phyloP scores from a whole-genome alignment of 257 asterid species.

The Anisodus tanguticus region DNA sequence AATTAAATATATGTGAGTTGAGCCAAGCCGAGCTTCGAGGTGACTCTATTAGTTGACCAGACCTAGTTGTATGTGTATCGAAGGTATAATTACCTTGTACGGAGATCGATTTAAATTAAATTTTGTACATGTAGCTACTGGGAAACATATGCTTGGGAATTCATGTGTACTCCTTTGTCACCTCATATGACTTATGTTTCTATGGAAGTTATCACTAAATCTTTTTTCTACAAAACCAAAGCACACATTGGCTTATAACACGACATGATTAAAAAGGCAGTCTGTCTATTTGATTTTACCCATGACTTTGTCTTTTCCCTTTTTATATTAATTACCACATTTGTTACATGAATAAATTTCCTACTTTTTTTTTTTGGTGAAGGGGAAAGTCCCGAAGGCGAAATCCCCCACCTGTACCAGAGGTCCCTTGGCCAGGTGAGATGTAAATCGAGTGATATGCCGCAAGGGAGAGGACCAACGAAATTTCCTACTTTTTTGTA shows the following conservation, averaged over 20 bases:
- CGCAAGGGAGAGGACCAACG: too few species aligned
- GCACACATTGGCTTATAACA: conserved; percentile 23
- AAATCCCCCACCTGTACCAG: too few species aligned
- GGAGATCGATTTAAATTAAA: neutral
- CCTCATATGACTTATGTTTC: conserved; percentile 21
- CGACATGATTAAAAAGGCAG: conserved; percentile 29
- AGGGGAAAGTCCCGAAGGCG: too few species aligned
- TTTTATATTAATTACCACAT: neutral
- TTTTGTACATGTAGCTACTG: conserved; percentile 7
- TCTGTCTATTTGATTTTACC: conserved; percentile 40
- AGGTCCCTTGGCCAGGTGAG: too few species aligned
- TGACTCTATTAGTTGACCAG: neutral
- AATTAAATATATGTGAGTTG: neutral
- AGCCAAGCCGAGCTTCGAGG: neutral
- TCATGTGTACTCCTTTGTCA: conserved; percentile 36
- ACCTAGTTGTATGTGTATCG: neutral
- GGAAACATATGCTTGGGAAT: conserved; percentile 38
- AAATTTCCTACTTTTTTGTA: too few species aligned
- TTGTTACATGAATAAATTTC: neutral
- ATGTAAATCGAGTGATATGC: too few species aligned
- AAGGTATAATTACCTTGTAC: neutral
- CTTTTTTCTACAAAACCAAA: neutral
- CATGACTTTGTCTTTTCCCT: conserved; percentile 37
- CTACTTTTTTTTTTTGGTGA: too few species aligned
- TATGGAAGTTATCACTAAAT: neutral